A percentile compares a stretch with the other conserved stretches of the same genome.
These are phyloP conservation scores for Zanthoxylum bungeanum DNA, from an alignment of 345 rosid genomes.

Conservation along the genomic window DNA sequence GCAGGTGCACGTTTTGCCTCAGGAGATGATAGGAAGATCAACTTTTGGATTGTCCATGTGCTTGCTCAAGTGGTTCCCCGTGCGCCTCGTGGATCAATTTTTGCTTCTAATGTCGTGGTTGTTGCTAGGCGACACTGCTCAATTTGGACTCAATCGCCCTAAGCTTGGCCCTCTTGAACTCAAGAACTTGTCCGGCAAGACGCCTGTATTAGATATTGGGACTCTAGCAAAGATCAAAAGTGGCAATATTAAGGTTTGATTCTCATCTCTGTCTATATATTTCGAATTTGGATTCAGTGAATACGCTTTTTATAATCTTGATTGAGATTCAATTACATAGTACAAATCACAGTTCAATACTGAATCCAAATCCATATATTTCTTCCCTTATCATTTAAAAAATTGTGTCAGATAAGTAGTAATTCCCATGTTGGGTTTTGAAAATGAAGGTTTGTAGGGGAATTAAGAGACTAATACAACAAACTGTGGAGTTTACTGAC, in stretches of 20 bases:
- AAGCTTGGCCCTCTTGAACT: slow-evolving; percentile 75
- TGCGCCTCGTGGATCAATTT: slow-evolving; percentile 56
- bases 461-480: slow-evolving; percentile 43
- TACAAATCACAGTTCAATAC: too few species aligned
- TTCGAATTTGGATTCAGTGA: neutral
- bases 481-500: slow-evolving; percentile 67
- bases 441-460: slow-evolving; percentile 63
- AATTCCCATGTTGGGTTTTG: too few species aligned
- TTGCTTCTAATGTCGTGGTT: slow-evolving; percentile 51
- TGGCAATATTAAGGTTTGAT: slow-evolving; percentile 69
- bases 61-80: slow-evolving; percentile 77
- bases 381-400: too few species aligned
- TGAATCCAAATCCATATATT: too few species aligned
- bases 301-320: too few species aligned
- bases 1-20: slow-evolving; percentile 92
- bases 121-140: slow-evolving; percentile 61
- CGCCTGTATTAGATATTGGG: slow-evolving; percentile 85
- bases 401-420: too few species aligned
- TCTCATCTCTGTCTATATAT: neutral
- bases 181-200: slow-evolving; percentile 64
- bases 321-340: too few species aligned
- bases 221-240: slow-evolving; percentile 61
- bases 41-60: slow-evolving; percentile 78
- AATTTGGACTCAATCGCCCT: slow-evolving; percentile 61
- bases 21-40: slow-evolving; percentile 74